Percentiles rank a stretch among this genome's conserved stretches.
phyloP scores from a whole-genome alignment of 2,329 filamentous ascomycete species.

The Claviceps sp. region DNA sequence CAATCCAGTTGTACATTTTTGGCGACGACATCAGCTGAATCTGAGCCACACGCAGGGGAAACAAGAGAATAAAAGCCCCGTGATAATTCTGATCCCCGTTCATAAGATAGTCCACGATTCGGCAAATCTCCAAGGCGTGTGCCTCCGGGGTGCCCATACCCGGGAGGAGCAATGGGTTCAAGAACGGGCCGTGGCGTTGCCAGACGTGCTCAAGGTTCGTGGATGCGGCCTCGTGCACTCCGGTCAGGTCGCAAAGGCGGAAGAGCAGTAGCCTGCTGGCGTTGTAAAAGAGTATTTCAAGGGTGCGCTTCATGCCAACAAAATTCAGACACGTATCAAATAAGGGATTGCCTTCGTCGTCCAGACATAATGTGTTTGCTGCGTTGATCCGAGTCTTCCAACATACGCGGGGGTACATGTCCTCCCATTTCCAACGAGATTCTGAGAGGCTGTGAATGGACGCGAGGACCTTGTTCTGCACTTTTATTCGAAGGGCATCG shows the following conservation, averaged over 20 bases:
- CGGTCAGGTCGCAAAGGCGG: background rate
- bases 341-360: conserved; percentile 3
- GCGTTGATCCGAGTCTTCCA: conserved; percentile 3
- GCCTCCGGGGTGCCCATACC: conserved; percentile 1
- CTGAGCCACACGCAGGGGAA: conserved; percentile 3
- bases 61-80: conserved; percentile 4
- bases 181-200: conserved; percentile 3
- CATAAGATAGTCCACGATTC: conserved; percentile 5
- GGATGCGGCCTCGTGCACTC: conserved; percentile 1
- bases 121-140: conserved; percentile 5
- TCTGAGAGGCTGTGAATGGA: conserved; percentile 2
- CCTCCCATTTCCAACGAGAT: conserved; percentile 5
- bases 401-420: conserved; percentile 4
- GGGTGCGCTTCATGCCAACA: conserved; percentile 4
- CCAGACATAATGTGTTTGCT: conserved; percentile 1
- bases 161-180: conserved; percentile 3
- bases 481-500: background rate
- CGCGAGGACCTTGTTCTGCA: conserved; percentile 1
- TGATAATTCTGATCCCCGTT: conserved; percentile 5
- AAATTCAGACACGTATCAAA: conserved; percentile 5
- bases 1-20: conserved; percentile 3
- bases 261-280: conserved; percentile 3
- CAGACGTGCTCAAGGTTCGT: conserved; percentile 1
- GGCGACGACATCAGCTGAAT: conserved; percentile 1
- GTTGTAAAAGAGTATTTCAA: conserved; percentile 5